Base-by-base conservation (phyloP, 495 filamentous ascomycete genomes). In the Penicillium mononematosum region DNA sequence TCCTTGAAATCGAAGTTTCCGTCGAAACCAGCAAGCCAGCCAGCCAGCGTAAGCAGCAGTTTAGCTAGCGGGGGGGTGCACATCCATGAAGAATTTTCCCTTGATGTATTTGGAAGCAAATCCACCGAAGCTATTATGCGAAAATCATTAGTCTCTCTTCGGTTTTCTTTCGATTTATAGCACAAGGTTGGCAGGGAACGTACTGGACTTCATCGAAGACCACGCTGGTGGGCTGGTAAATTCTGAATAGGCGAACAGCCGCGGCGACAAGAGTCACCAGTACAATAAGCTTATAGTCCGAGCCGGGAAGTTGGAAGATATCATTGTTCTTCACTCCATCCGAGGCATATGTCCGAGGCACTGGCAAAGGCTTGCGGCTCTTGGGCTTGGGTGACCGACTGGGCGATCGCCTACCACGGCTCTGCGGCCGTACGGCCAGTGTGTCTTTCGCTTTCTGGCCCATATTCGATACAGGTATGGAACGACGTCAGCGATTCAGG, bases 191-290 rank as follows among this genome's bases (percentile, higher is more conserved):
- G 31, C 11, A 24, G 11, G 32, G 58, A 51, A 78, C 88, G 64
- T 85, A 97, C 92, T 98, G 94, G 71, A 98, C 94, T 81, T 98
- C 94, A 69, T 98, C 94, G 70, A 98, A 98, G 46, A 98, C 94
- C 38, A 98, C 94, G 65, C 92, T 97, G 60, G 85, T 87, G 43
- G 94, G 94, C 69, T 97, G 91, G 72, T 95, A 96, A 74, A 98
- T 96, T 69, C 90, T 85, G 80, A 96, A 98, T 29, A 98, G 75
- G 58, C 94, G 87, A 55, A 98, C 92, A 57, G 85, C 75, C 27
- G 87, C 81, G 19, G 88, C 90, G 54, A 96, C 62, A 44, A 92
- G 56, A 43, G 91, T 96, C 57, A 97, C 72, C 42, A 82, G 68
- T 20, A 83, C 73, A 67, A 96, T 76, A 45, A 89, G 64, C 68